Percentiles rank a stretch among this genome's conserved stretches.
Conservation (phyloP, 1,284 basidiomycete species). For the Rhodotorula sp. region DNA sequence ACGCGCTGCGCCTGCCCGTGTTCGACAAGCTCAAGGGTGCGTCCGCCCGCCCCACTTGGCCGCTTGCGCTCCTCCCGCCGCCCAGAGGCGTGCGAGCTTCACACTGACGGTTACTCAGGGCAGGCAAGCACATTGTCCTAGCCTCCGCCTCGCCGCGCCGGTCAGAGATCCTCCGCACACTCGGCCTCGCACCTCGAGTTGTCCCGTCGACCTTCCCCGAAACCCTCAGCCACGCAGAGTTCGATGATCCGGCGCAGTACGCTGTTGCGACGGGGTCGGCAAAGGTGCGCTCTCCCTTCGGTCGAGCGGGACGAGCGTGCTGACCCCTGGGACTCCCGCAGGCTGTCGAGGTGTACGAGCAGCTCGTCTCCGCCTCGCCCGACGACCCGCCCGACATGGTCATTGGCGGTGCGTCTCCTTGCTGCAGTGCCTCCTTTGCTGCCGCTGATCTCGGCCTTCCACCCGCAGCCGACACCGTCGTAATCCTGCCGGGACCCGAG, state of each 20-base stretch:
- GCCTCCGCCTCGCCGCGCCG: conserved; percentile 84
- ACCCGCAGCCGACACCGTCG: conserved; percentile 79
- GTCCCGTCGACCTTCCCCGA: conserved; percentile 87
- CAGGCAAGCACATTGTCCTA: conserved; percentile 61
- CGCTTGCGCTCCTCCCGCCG: background rate
- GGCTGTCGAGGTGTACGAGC: conserved; percentile 88
- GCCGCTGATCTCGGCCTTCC: too few relatives aligned
- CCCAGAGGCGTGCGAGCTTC: too few relatives aligned
- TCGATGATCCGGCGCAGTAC: conserved; percentile 80
- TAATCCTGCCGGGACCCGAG: conserved; percentile 71
- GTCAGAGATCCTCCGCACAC: conserved; percentile 75
- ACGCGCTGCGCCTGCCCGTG: conserved; percentile 51
- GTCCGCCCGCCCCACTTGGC: background rate
- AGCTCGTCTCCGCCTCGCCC: conserved; percentile 73
- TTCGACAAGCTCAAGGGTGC: conserved; percentile 61
- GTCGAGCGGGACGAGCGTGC: background rate
- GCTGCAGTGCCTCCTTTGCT: background rate
- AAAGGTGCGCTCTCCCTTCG: conserved; percentile 59
- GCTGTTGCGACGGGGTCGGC: conserved; percentile 88
- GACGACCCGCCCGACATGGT: conserved; percentile 89
- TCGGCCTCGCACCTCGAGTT: conserved; percentile 85
- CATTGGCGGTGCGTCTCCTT: conserved; percentile 68
- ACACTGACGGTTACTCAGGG: background rate
- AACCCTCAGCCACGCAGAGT: conserved; percentile 69
- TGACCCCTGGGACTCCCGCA: conserved; percentile 37